These are phyloP conservation scores for Tetrahymena elliotti DNA, from an alignment of 73 alveolate species.

Conservation along the genomic window DNA sequence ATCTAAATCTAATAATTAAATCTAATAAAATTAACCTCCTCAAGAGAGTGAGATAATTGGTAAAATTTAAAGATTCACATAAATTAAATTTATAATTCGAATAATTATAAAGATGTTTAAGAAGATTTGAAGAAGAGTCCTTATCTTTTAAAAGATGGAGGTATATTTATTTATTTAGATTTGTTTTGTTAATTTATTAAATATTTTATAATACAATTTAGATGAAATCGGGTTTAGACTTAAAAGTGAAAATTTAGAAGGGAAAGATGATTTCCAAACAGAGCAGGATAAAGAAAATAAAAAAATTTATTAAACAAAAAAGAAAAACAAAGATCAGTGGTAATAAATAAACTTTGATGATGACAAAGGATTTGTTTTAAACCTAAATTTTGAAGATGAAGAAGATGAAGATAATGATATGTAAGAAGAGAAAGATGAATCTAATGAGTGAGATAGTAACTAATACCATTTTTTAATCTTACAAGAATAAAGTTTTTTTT, in stretches of 20 bases:
- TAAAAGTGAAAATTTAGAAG: neutral
- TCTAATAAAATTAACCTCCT: neutral
- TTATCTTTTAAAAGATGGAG: neutral
- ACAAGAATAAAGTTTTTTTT: too few species aligned
- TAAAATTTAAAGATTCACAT: neutral
- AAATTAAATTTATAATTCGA: neutral
- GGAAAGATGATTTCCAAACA: neutral
- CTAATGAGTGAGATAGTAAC: neutral
- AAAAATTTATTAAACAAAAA: neutral
- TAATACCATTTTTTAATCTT: too few species aligned
- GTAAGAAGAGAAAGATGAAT: neutral
- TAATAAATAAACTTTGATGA: neutral
- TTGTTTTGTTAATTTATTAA: neutral
- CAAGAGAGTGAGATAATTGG: neutral
- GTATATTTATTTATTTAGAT: neutral
- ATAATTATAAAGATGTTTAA: neutral
- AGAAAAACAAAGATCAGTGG: neutral
- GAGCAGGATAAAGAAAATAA: neutral
- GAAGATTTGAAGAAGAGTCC: neutral
- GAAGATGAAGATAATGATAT: neutral
- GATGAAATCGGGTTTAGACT: neutral
- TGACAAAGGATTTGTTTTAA: neutral
- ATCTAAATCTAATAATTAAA: neutral
- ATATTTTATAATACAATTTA: neutral
- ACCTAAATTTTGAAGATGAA: neutral